phyloP scores from a whole-genome alignment of 106 monocot species.

The Allium cepa region DNA sequence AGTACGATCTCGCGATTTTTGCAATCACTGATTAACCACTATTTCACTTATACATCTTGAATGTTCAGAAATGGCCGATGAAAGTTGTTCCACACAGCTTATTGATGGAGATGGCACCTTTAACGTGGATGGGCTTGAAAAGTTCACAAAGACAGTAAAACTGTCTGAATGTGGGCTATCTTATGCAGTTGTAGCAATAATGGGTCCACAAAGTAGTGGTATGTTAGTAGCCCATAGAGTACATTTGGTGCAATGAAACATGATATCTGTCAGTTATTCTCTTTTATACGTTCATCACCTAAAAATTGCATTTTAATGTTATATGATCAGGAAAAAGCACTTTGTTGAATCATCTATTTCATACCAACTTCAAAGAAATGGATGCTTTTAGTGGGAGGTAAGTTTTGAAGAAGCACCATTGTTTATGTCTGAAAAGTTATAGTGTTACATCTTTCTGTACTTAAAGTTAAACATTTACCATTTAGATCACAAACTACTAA shows the following conservation, averaged over 20 bases:
- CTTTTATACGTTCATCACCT: too few species aligned
- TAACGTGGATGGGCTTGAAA: slow-evolving; percentile 22
- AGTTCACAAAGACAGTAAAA: slow-evolving; percentile 22
- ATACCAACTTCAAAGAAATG: slow-evolving; percentile 90
- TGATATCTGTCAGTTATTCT: too few species aligned
- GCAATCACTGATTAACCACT: too few species aligned
- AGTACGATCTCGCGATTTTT: too few species aligned
- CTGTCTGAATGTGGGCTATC: slow-evolving; percentile 35
- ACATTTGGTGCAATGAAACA: too few species aligned
- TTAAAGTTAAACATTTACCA: background rate
- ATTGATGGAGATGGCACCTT: slow-evolving; percentile 39
- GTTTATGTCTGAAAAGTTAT: background rate
- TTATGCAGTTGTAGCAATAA: slow-evolving; percentile 40
- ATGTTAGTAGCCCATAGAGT: background rate
- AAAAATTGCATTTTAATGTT: too few species aligned
- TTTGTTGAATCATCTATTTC: slow-evolving; percentile 86
- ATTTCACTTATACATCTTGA: slow-evolving; percentile 5
- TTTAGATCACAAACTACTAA: slow-evolving; percentile 90
- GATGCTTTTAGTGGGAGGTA: slow-evolving; percentile 90
- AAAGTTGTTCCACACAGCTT: slow-evolving; percentile 25
- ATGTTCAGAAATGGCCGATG: slow-evolving; percentile 14
- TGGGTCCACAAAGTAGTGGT: slow-evolving; percentile 54
- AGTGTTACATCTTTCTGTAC: background rate
- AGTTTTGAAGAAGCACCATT: slow-evolving; percentile 8
- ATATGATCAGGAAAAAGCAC: slow-evolving; percentile 80